These are phyloP conservation scores for Aspergillus sp. DNA, from an alignment of 2,329 filamentous ascomycete species.

Conservation along the genomic window DNA sequence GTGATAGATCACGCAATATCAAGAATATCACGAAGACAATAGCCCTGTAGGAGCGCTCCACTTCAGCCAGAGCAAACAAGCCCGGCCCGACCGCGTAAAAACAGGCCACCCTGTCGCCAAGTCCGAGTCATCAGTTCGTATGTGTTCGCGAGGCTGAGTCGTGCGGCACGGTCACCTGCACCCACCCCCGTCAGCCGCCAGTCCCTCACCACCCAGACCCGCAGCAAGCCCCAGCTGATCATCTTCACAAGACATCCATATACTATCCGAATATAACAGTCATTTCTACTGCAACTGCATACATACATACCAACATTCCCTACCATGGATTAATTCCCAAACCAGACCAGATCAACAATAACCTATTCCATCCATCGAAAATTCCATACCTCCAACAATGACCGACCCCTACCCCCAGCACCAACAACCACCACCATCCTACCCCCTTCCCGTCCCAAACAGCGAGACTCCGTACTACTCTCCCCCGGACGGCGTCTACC, in stretches of 20 bases:
- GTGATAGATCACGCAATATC: background rate
- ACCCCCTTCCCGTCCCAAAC: slow-evolving; percentile 21
- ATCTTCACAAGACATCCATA: background rate
- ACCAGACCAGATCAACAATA: too few species aligned
- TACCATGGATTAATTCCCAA: too few species aligned
- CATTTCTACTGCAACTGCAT: background rate
- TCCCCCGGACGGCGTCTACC: slow-evolving; percentile 27
- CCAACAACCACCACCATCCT: slow-evolving; percentile 4
- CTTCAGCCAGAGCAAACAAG: too few species aligned
- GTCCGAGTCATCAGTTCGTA: background rate
- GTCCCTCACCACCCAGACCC: background rate
- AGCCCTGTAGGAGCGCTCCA: too few species aligned
- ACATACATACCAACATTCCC: background rate
- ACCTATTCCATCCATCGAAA: background rate
- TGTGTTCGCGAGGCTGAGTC: background rate
- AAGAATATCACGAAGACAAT: too few species aligned
- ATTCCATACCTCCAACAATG: slow-evolving; percentile 36
- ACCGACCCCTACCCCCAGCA: slow-evolving; percentile 55
- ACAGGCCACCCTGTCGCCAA: background rate
- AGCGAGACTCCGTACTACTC: slow-evolving; percentile 22
- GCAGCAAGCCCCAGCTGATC: background rate
- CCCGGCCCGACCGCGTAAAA: background rate
- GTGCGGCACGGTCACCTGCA: background rate
- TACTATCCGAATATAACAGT: background rate
- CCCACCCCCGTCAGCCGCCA: background rate